Evolutionary conservation across 2,329 filamentous ascomycete species (phyloP).

Genomic region (Hypoxylon sp.): DNA sequence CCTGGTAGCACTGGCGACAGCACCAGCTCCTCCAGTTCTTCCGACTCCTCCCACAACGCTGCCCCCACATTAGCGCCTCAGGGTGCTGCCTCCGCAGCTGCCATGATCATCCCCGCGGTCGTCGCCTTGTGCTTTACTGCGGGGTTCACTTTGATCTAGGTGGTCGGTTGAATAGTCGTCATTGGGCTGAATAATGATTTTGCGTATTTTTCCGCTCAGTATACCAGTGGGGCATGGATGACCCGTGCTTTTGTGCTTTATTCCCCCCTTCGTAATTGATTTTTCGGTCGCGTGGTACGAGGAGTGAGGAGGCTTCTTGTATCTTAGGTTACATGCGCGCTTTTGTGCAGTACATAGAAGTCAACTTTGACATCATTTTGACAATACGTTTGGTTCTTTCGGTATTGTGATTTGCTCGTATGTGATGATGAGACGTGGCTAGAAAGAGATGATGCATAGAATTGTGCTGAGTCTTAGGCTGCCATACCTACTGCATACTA

Average conservation of each 20-base stretch:
- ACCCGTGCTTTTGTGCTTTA: constrained; percentile 37
- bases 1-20: constrained; percentile 19
- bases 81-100: constrained; percentile 35
- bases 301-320: constrained; percentile 36
- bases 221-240: constrained; percentile 32
- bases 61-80: constrained; percentile 38
- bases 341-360: constrained; percentile 44
- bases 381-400: constrained; percentile 8
- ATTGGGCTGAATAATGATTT: constrained; percentile 42
- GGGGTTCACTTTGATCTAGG: constrained; percentile 44
- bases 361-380: constrained; percentile 35
- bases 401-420: constrained; percentile 7
- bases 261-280: constrained; percentile 43
- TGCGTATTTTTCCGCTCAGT: constrained; percentile 30
- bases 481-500: neutral
- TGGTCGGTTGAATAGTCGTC: constrained; percentile 40
- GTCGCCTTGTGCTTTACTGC: constrained; percentile 38
- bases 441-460: neutral
- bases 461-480: no score
- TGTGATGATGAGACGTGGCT: constrained; percentile 2
- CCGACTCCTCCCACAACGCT: constrained; percentile 24
- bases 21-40: constrained; percentile 14
- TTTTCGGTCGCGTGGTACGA: constrained; percentile 31
- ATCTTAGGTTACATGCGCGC: constrained; percentile 45
- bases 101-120: constrained; percentile 41